A percentile compares a stretch with the other conserved stretches of the same genome.
Evolutionary conservation across 495 filamentous ascomycete genomes (phyloP).

Genomic region (Talaromyces proteolyticus): DNA sequence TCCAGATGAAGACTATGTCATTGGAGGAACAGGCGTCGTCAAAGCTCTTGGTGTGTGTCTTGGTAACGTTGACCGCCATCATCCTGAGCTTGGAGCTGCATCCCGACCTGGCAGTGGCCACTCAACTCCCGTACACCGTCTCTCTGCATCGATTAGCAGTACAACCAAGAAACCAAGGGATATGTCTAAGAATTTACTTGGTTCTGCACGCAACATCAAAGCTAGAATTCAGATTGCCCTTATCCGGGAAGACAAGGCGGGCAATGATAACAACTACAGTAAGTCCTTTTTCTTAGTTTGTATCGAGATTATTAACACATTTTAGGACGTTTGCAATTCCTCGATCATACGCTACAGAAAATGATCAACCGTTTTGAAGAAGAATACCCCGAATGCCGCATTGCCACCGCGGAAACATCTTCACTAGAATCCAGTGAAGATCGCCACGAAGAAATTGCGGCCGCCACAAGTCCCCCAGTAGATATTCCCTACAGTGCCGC

Average conservation of each 20-base stretch:
- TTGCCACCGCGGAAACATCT: slow-evolving; percentile 20
- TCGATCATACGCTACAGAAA: slow-evolving; percentile 79
- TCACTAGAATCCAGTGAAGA: slow-evolving; percentile 32
- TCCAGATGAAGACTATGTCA: slow-evolving; percentile 90
- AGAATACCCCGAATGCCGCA: slow-evolving; percentile 85
- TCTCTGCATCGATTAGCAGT: slow-evolving; percentile 26
- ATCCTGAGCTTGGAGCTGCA: slow-evolving; percentile 23
- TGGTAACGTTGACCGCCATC: slow-evolving; percentile 53
- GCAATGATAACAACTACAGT: slow-evolving; percentile 70
- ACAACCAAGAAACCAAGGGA: slow-evolving; percentile 68
- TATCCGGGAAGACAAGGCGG: slow-evolving; percentile 62
- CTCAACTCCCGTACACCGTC: slow-evolving; percentile 44
- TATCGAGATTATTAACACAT: slow-evolving; percentile 13
- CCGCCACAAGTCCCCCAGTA: slow-evolving; percentile 26
- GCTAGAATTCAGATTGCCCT: slow-evolving; percentile 79
- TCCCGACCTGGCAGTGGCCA: slow-evolving; percentile 45
- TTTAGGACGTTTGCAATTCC: slow-evolving; percentile 75
- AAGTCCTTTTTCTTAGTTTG: slow-evolving; percentile 29
- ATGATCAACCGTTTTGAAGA: slow-evolving; percentile 96
- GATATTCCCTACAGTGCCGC: slow-evolving; percentile 27
- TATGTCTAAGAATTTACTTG: slow-evolving; percentile 84
- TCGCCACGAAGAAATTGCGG: slow-evolving; percentile 24
- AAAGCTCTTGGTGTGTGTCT: slow-evolving; percentile 89
- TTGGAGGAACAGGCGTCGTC: slow-evolving; percentile 91
- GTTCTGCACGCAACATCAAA: slow-evolving; percentile 82